phyloP scores from a whole-genome alignment of 352 stramenopile genomes.

The Globisporangium viniferum region DNA sequence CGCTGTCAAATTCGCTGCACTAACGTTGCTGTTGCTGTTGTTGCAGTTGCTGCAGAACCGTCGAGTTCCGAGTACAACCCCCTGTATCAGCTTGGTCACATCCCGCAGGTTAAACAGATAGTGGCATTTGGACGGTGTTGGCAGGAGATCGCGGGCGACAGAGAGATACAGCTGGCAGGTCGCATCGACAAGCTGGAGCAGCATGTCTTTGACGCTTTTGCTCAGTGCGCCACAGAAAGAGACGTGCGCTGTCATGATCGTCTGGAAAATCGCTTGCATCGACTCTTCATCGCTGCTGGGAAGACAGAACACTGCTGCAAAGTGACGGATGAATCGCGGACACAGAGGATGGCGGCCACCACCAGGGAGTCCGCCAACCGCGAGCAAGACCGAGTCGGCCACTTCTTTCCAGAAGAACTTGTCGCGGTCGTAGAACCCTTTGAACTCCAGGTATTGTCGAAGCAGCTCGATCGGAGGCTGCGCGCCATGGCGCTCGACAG shows the following conservation, averaged over 20 bases:
- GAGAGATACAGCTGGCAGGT: constrained; percentile 63
- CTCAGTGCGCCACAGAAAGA: constrained; percentile 22
- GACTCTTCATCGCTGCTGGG: constrained; percentile 62
- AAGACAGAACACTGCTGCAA: constrained; percentile 64
- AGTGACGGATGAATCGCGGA: constrained; percentile 66
- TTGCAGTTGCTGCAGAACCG: constrained; percentile 12
- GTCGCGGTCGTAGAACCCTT: constrained; percentile 78
- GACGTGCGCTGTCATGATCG: constrained; percentile 74
- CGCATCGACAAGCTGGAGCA: constrained; percentile 52
- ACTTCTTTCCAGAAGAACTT: constrained; percentile 86
- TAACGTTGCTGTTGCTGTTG: constrained; percentile 8
- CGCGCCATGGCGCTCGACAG: constrained; percentile 60
- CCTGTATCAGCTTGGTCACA: constrained; percentile 77
- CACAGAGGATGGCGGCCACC: constrained; percentile 56
- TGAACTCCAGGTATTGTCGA: constrained; percentile 63
- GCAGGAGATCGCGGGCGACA: constrained; percentile 52
- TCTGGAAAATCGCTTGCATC: constrained; percentile 88
- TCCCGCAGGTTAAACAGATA: constrained; percentile 86
- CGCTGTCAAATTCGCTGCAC: neutral
- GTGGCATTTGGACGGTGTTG: constrained; percentile 78
- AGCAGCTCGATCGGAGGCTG: constrained; percentile 81
- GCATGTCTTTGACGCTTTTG: constrained; percentile 51
- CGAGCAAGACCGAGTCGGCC: constrained; percentile 59
- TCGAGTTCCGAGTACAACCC: constrained; percentile 59
- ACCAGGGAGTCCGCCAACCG: constrained; percentile 53